Percentiles rank a stretch among this genome's conserved stretches.
These are phyloP conservation scores for Suhomyces coccinellae DNA, from an alignment of 1,139 yeast genomes.

Conservation along the genomic window DNA sequence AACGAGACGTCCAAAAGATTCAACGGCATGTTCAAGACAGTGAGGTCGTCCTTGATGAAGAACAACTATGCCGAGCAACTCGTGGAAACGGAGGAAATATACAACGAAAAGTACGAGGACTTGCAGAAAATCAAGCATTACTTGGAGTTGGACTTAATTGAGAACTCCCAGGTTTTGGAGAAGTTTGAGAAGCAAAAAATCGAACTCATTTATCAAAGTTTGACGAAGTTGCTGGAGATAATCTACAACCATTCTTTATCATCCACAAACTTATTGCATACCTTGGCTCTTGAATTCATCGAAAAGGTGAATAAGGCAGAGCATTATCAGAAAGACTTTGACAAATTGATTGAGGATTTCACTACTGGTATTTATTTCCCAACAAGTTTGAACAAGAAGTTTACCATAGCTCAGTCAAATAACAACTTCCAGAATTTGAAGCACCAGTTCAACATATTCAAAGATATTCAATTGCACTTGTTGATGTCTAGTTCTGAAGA, in stretches of 20 bases:
- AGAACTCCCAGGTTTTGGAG: conserved; percentile 30
- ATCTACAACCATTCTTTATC: conserved; percentile 30
- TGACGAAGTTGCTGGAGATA: conserved; percentile 39
- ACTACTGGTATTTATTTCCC: conserved; percentile 47
- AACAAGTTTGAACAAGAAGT: conserved; percentile 25
- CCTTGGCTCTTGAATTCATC: conserved; percentile 29
- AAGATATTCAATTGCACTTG: conserved; percentile 45
- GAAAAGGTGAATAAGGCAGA: conserved; percentile 28
- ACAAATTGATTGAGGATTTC: conserved; percentile 25
- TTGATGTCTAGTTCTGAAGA: conserved; percentile 21
- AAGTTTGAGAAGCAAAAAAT: conserved; percentile 40
- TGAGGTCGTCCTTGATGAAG: conserved; percentile 32
- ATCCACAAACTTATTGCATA: conserved; percentile 31
- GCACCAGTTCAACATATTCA: conserved; percentile 40
- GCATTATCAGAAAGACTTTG: conserved; percentile 32
- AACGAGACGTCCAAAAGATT: conserved; percentile 34
- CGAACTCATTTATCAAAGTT: conserved; percentile 35
- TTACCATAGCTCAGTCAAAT: conserved; percentile 31
- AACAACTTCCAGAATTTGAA: conserved; percentile 42
- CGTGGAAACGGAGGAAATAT: conserved; percentile 30
- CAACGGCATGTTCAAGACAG: conserved; percentile 27
- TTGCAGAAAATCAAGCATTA: conserved; percentile 34
- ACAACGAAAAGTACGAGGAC: conserved; percentile 34
- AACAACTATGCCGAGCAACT: conserved; percentile 35
- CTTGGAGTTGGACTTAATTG: conserved; percentile 31